Percentiles rank a stretch among this genome's conserved stretches.
phyloP scores from a whole-genome alignment of 148 eudicot species.

The Heliamphora exappendiculata region DNA sequence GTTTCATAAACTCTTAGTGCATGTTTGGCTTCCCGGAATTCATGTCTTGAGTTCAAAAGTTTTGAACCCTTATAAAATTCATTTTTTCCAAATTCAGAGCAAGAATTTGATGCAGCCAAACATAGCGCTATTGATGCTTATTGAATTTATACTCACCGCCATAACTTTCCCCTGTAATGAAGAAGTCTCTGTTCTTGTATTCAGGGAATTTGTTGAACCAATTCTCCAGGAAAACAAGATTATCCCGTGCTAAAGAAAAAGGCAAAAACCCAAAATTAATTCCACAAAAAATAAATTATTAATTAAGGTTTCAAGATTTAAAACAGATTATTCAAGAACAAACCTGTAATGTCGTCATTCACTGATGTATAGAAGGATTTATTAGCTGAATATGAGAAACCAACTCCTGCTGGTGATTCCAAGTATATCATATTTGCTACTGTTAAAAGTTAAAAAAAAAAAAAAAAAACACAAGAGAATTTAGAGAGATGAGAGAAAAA shows the following conservation, averaged over 20 bases:
- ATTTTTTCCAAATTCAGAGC: neutral
- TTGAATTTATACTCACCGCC: constrained; percentile 30
- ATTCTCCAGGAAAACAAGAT: constrained; percentile 46
- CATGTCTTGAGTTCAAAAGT: neutral
- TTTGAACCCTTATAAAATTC: neutral
- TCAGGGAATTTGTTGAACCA: constrained; percentile 62
- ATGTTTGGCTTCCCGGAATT: no score
- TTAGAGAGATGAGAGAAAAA: neutral
- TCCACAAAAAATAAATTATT: neutral
- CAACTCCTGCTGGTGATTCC: constrained; percentile 82
- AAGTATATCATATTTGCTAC: constrained; percentile 79
- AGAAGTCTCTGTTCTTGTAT: constrained; percentile 55
- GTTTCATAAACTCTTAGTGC: no score
- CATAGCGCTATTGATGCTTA: neutral
- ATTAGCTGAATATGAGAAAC: constrained; percentile 62
- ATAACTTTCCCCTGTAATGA: constrained; percentile 74
- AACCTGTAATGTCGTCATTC: constrained; percentile 61
- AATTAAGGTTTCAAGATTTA: neutral
- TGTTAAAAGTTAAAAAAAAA: constrained; percentile 14
- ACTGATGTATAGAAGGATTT: constrained; percentile 42
- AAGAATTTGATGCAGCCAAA: neutral
- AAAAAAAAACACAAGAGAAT: no score
- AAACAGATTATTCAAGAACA: neutral
- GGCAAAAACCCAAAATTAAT: neutral
- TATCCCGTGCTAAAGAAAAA: constrained; percentile 41